phyloP scores from a whole-genome alignment of 768 basidiomycete species.

The Saitozyma sp. region DNA sequence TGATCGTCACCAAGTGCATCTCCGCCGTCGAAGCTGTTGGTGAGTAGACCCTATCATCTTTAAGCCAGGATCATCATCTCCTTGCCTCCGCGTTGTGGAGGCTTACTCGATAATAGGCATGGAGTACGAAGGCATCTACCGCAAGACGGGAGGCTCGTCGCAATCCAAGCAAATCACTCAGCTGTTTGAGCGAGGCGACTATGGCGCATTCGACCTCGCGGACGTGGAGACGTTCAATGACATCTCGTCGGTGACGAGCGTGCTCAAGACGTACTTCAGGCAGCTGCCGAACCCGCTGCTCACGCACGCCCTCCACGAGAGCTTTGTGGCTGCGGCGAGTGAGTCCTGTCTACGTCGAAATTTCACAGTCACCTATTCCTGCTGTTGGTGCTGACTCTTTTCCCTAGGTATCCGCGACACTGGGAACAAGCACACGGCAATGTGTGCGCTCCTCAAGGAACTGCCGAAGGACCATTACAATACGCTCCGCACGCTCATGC shows the following conservation, averaged over 20 bases:
- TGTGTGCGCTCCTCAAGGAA: slow-evolving; percentile 69
- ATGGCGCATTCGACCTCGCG: slow-evolving; percentile 78
- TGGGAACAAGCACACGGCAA: slow-evolving; percentile 60
- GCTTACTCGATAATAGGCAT: slow-evolving; percentile 60
- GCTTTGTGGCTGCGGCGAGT: slow-evolving; percentile 76
- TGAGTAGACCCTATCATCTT: too few relatives aligned
- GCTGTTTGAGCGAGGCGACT: slow-evolving; percentile 90
- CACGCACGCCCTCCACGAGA: slow-evolving; percentile 86
- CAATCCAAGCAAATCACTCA: slow-evolving; percentile 92
- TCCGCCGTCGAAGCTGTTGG: slow-evolving; percentile 84
- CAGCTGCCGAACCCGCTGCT: slow-evolving; percentile 85
- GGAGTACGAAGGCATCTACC: slow-evolving; percentile 97
- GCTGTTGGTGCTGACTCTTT: neutral
- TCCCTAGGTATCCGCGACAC: slow-evolving; percentile 63
- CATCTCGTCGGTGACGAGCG: slow-evolving; percentile 93
- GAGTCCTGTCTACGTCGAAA: slow-evolving; percentile 25
- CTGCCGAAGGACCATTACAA: slow-evolving; percentile 85
- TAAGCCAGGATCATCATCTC: too few relatives aligned
- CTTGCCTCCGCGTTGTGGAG: too few relatives aligned
- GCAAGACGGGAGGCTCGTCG: slow-evolving; percentile 90
- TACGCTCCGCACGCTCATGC: slow-evolving; percentile 76
- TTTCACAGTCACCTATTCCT: neutral
- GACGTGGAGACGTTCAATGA: slow-evolving; percentile 93
- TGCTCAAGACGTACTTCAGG: slow-evolving; percentile 94
- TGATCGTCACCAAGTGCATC: slow-evolving; percentile 94